Percentiles rank a stretch among this genome's conserved stretches.
These are phyloP conservation scores for Phlebopus sp. DNA, from an alignment of 1,284 basidiomycete species.

Conservation along the genomic window DNA sequence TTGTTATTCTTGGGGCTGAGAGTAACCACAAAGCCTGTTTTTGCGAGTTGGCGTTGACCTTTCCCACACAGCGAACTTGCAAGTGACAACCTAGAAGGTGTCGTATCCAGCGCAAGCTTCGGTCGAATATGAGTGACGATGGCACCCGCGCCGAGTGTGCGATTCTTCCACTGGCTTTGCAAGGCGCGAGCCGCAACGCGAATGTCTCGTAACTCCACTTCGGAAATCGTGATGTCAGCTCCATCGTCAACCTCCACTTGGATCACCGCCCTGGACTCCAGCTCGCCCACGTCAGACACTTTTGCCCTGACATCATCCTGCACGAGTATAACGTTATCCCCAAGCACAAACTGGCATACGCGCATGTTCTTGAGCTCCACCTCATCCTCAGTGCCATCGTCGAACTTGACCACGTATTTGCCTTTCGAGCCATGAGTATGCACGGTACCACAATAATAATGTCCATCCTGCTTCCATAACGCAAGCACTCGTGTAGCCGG, in stretches of 20 bases:
- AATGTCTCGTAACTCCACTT: constrained; percentile 36
- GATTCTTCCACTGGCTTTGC: constrained; percentile 50
- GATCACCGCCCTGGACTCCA: constrained; percentile 35
- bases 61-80: constrained; percentile 31
- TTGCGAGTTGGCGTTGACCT: constrained; percentile 39
- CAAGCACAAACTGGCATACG: constrained; percentile 43
- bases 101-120: constrained; percentile 31
- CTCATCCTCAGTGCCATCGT: constrained; percentile 48
- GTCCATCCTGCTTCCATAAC: constrained; percentile 56
- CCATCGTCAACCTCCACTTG: constrained; percentile 41
- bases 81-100: constrained; percentile 43
- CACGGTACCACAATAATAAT: constrained; percentile 62
- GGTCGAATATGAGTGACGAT: constrained; percentile 42
- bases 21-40: constrained; percentile 50
- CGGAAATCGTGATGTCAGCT: constrained; percentile 27
- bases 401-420: constrained; percentile 54
- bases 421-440: constrained; percentile 31
- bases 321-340: constrained; percentile 53
- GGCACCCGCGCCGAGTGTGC: constrained; percentile 38
- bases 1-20: constrained; percentile 34
- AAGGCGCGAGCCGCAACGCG: constrained; percentile 50
- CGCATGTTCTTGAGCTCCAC: constrained; percentile 58
- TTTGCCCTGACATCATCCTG: constrained; percentile 29
- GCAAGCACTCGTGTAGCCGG: constrained; percentile 60
- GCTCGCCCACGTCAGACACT: constrained; percentile 37